Evolutionary conservation across 148 eudicot genomes (phyloP), one percentile per base, ranked within the genome.

Genomic region (Polygonum maritimum): DNA sequence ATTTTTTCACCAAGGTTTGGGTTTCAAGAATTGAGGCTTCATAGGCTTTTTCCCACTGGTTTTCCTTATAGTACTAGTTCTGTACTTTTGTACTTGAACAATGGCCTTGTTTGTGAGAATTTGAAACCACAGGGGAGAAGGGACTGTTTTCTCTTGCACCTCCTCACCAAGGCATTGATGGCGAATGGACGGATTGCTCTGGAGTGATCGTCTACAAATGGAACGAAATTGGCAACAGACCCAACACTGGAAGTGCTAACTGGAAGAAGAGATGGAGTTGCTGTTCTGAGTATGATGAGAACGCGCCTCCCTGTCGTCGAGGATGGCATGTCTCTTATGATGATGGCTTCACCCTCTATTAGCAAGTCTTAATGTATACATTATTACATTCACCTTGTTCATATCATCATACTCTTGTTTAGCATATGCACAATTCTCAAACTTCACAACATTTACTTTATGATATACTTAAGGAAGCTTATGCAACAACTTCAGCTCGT

Each of bases 231-330:
- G 69, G 74, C 31, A 77, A 86, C 51, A 72, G 91, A 71, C 91
- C 91, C n/a, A 89, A 89, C 78, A 84, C 93, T 2, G 93, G 89
- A 75, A 78, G 79, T 41, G 47, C 77, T 3, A 89, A 88, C 83
- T 88, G 90, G 91, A 90, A 86, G 76, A 83, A 79, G 82, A 83
- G 94, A 78, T 89, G 94, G 94, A 89, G 91, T 74, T 89, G 94
- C 47, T 90, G 90, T 47, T 82, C 87, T n/a, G 94, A 90, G 83
- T 81, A 88, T 48, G 84, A 74, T 75, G 87, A 88, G 77, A 85
- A 82, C 41, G 91, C 91, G 13, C 82, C 88, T 18, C 91, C 90
- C 47, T 90, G 91, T 79, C 83, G 79, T n/a, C 79, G 60, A 49
- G 93, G 93, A 63, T 86, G 89, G 86, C 94, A 90, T 78, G 91